phyloP scores from a whole-genome alignment of 305 asterid species.

The Ilex paraguariensis region DNA sequence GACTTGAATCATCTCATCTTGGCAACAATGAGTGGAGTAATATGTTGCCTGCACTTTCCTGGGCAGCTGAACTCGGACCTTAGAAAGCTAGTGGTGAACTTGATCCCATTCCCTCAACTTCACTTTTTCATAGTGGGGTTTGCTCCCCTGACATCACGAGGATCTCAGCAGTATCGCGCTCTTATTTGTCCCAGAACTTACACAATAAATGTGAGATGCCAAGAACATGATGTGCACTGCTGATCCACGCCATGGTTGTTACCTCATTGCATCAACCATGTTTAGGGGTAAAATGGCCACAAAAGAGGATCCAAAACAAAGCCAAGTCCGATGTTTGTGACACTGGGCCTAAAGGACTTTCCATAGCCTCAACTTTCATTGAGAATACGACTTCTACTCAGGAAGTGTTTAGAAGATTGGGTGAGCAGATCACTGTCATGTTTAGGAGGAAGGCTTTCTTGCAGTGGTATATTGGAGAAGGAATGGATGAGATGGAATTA shows the following conservation, averaged over 20 bases:
- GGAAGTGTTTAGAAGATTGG: slow-evolving; percentile 42
- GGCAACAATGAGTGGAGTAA: slow-evolving; percentile 38
- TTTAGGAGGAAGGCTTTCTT: slow-evolving; percentile 46
- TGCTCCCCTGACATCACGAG: slow-evolving; percentile 33
- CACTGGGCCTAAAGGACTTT: slow-evolving; percentile 36
- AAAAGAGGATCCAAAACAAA: slow-evolving; percentile 37
- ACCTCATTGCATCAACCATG: slow-evolving; percentile 28
- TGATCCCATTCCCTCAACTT: slow-evolving; percentile 39
- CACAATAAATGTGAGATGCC: slow-evolving; percentile 38
- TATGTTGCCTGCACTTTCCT: slow-evolving; percentile 36
- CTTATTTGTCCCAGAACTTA: slow-evolving; percentile 33
- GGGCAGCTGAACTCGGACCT: slow-evolving; percentile 41
- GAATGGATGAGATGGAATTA: slow-evolving; percentile 43
- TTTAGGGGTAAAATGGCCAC: slow-evolving; percentile 33
- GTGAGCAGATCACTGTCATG: slow-evolving; percentile 39
- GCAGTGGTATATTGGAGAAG: slow-evolving; percentile 45
- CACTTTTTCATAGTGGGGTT: slow-evolving; percentile 46
- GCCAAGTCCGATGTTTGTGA: slow-evolving; percentile 43
- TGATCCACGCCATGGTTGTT: slow-evolving; percentile 28
- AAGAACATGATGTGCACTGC: slow-evolving; percentile 37
- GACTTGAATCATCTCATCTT: slow-evolving; percentile 36
- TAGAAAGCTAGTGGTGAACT: slow-evolving; percentile 35
- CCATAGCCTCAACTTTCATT: slow-evolving; percentile 37
- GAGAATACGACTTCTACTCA: slow-evolving; percentile 45
- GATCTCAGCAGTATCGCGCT: slow-evolving; percentile 31